phyloP scores from a whole-genome alignment of 23 red algal genomes.

The Gracilaria gracilis region DNA sequence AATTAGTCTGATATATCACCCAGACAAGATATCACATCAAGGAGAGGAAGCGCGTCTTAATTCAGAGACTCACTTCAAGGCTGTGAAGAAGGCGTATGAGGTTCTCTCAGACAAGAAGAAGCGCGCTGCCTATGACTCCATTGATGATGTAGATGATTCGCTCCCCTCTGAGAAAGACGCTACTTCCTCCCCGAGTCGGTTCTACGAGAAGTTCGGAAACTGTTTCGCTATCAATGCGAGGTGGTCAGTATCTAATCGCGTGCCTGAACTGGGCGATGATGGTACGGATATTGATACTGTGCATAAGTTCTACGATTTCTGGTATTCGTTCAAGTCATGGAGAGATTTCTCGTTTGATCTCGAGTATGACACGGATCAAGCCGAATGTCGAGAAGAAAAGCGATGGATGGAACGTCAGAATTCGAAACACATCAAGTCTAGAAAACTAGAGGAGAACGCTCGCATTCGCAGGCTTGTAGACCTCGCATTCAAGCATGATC shows the following conservation, averaged over 20 bases:
- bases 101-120: conserved; percentile 78
- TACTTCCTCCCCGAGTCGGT: conserved; percentile 27
- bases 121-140: conserved; percentile 83
- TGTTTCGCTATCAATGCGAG: conserved; percentile 83
- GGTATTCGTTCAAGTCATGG: conserved; percentile 88
- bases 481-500: conserved; percentile 81
- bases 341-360: conserved; percentile 83
- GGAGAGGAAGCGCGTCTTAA: conserved; percentile 74
- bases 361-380: conserved; percentile 83
- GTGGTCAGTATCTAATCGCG: conserved; percentile 80
- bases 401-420: conserved; percentile 93
- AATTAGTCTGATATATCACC: conserved; percentile 84
- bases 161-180: conserved; percentile 84
- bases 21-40: conserved; percentile 78
- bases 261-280: conserved; percentile 75
- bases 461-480: conserved; percentile 82
- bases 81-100: conserved; percentile 82
- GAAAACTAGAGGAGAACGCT: conserved; percentile 65
- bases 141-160: conserved; percentile 88
- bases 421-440: conserved; percentile 68
- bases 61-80: conserved; percentile 78
- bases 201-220: conserved; percentile 72
- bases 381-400: conserved; percentile 84
- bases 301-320: conserved; percentile 87
- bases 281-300: conserved; percentile 62